These are phyloP conservation scores for Stipa capillata DNA, from an alignment of 176 grass and related monocot species.

Conservation along the genomic window DNA sequence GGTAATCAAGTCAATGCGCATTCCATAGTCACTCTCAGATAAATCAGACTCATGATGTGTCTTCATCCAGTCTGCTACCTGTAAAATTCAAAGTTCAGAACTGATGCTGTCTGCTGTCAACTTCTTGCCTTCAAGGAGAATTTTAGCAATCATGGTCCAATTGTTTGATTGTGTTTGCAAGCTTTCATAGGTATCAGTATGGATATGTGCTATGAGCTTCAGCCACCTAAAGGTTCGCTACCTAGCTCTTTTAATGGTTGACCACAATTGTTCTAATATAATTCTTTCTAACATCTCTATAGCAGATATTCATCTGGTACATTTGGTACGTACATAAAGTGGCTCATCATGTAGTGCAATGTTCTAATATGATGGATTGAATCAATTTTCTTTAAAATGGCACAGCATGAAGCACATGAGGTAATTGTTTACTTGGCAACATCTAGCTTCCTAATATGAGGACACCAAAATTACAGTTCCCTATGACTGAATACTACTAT, in stretches of 20 bases:
- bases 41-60: slow-evolving; percentile 55
- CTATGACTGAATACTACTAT: background rate
- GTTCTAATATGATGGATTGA: background rate
- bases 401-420: background rate
- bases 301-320: background rate
- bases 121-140: background rate
- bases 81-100: slow-evolving; percentile 24
- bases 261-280: background rate
- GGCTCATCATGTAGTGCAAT: background rate
- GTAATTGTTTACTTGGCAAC: background rate
- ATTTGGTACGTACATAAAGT: background rate
- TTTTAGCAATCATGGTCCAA: background rate
- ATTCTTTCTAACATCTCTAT: background rate
- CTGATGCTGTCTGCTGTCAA: background rate
- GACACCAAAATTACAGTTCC: background rate
- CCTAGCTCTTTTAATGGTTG: background rate
- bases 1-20: slow-evolving; percentile 66
- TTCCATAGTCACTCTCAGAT: slow-evolving; percentile 58
- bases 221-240: background rate
- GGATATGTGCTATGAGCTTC: background rate
- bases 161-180: background rate
- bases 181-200: background rate
- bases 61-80: slow-evolving; percentile 89
- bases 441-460: background rate
- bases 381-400: background rate